phyloP scores from a whole-genome alignment of 1,284 basidiomycete species.

The Rhodotorula mucilaginosa region DNA sequence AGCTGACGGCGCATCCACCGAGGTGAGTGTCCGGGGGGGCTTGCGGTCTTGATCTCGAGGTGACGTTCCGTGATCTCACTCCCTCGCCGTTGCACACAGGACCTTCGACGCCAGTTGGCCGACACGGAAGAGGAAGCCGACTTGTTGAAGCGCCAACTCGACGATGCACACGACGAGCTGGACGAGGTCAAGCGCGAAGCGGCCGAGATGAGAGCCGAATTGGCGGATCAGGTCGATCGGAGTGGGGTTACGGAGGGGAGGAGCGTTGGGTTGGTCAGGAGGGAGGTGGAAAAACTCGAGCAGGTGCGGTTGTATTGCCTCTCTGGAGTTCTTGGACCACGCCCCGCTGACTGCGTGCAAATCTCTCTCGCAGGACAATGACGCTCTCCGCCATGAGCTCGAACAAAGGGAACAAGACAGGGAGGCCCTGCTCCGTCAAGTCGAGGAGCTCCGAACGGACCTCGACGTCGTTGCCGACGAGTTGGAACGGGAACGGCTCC shows the following conservation, averaged over 20 bases:
- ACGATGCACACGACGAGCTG: conserved; percentile 48
- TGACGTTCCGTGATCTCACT: neutral
- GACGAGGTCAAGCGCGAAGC: conserved; percentile 66
- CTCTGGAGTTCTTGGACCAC: neutral
- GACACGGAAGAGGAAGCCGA: conserved; percentile 29
- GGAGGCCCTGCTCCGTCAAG: conserved; percentile 44
- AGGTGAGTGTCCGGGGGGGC: conserved; percentile 19
- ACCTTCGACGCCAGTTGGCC: conserved; percentile 8
- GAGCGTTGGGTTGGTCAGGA: conserved; percentile 21
- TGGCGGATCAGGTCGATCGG: conserved; percentile 55
- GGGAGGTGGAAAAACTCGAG: conserved; percentile 55
- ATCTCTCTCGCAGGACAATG: conserved; percentile 46
- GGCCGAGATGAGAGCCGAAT: conserved; percentile 54
- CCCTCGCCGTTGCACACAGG: conserved; percentile 24
- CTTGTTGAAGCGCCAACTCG: conserved; percentile 37
- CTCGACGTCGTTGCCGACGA: conserved; percentile 49
- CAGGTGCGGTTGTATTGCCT: conserved; percentile 52
- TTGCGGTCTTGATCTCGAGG: neutral
- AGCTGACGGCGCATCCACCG: conserved; percentile 41
- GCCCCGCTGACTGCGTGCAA: too few species aligned
- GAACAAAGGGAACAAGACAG: conserved; percentile 47
- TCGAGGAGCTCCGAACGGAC: conserved; percentile 49
- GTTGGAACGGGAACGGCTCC: conserved; percentile 32
- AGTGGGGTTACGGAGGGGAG: conserved; percentile 51
- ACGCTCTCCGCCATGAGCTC: conserved; percentile 45